Base-by-base conservation (phyloP, 768 basidiomycete species). In the Amanita jacksonii region DNA sequence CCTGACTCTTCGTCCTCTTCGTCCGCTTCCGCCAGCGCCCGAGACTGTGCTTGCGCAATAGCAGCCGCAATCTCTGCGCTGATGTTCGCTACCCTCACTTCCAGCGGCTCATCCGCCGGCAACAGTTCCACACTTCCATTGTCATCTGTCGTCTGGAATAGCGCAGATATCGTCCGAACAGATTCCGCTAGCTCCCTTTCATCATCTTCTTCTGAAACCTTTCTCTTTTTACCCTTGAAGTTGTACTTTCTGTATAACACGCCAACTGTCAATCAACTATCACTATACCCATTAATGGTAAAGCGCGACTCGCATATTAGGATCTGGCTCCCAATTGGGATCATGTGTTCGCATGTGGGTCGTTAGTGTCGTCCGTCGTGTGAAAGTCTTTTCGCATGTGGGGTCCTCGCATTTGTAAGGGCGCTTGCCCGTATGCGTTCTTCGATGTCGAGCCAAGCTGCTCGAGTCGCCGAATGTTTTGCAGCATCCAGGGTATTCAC, bases 391-490 rank as follows among this genome's bases (percentile, higher is more conserved):
- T 54, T 85, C 82, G 61, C 85, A 87, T 47, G 77, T 73, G 3
- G 81, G 75, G 50, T 85, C 80, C 59, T 87, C 85, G 57, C 88
- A 90, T 57, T 82, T 86, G 61, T 88, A 90, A 24, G 85, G 85
- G 41, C 86, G 77, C 60, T 85, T 90, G 33, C 83, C 87, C 7
- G 85, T 88, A 54, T 86, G 89, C 18, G 87, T 91, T 52, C 91
- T 77, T 41, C 91, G 79, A 67, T 94, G 91, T 49, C 91, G 78
- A 38, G 91, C 90, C 35, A 94, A 74, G 63, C 85, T 87, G 55
- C 88, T 90, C 3, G 90, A 93, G 58, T 94, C 90, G 37, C 85
- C 80, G 64, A 93, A 94, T 0, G 84, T 85, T 66, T 85, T 89
- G 38, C 73, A 76, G 61, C 90, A 94, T 6, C 78, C 85, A 2